A percentile compares a stretch with the other conserved stretches of the same genome.
These are phyloP conservation scores for Heracleum sosnowskyi DNA, from an alignment of 129 eudicot species.

Conservation along the genomic window DNA sequence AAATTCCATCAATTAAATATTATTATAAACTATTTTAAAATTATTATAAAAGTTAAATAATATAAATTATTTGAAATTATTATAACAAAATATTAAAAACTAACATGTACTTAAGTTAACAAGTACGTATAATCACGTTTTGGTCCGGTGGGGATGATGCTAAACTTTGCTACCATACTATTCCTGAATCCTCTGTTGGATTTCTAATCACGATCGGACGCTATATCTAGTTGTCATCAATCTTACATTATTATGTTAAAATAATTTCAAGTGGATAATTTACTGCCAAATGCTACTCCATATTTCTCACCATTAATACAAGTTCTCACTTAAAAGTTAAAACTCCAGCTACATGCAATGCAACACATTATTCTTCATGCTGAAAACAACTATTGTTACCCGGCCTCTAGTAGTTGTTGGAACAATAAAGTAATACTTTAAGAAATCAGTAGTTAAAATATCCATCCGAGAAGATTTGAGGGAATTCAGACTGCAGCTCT, in stretches of 20 bases:
- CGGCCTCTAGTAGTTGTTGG: background rate
- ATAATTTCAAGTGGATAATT: background rate
- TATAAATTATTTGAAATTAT: no score
- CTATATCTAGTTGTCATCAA: no score
- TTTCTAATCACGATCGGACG: no score
- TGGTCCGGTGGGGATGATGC: no score
- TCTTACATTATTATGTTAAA: background rate
- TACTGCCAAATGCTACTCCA: background rate
- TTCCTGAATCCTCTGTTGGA: no score
- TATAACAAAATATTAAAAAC: no score
- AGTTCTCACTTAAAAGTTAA: background rate
- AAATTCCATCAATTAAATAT: no score
- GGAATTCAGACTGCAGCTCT: conserved; percentile 57
- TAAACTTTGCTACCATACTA: no score
- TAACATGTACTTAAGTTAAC: no score
- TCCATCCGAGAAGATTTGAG: conserved; percentile 44
- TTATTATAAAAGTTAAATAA: no score
- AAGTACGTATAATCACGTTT: no score
- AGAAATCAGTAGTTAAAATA: conserved; percentile 35
- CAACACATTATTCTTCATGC: background rate
- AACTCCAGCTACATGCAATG: conserved; percentile 2
- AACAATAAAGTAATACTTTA: background rate
- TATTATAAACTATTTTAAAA: no score
- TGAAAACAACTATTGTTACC: background rate
- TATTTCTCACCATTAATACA: background rate